Percentiles rank a stretch among this genome's conserved stretches.
Conservation (phyloP, 2,329 filamentous ascomycete genomes). For the Thielaviopsis euricoi region DNA sequence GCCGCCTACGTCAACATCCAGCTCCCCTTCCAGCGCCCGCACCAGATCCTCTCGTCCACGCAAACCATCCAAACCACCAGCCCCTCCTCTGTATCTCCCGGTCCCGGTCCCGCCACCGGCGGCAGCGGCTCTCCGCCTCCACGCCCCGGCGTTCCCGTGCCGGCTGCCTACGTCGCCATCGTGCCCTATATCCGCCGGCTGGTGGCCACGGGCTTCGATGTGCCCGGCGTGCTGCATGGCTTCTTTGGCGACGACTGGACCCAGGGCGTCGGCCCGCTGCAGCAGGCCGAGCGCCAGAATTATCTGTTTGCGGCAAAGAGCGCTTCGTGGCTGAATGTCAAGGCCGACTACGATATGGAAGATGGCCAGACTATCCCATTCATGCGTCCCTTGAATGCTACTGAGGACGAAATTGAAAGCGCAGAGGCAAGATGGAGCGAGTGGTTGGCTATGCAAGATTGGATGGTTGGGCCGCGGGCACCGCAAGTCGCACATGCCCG, state of each 20-base stretch:
- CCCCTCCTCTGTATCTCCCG: constrained; percentile 18
- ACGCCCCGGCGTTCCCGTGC: constrained; percentile 5
- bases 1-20: constrained; percentile 85
- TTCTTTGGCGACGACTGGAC: constrained; percentile 95
- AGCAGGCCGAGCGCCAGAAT: constrained; percentile 81
- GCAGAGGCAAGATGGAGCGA: constrained; percentile 83
- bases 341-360: constrained; percentile 76
- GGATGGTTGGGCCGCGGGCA: constrained; percentile 82
- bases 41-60: constrained; percentile 16
- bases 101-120: too few relatives aligned
- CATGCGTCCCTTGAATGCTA: constrained; percentile 63
- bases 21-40: constrained; percentile 61
- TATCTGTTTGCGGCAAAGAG: constrained; percentile 93
- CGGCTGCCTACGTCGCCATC: constrained; percentile 39
- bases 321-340: constrained; percentile 75
- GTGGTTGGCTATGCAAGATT: constrained; percentile 94
- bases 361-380: constrained; percentile 77
- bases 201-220: constrained; percentile 82
- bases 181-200: constrained; percentile 82
- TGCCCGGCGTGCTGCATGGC: constrained; percentile 69
- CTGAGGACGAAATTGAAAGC: constrained; percentile 62
- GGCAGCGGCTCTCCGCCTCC: constrained; percentile 12
- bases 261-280: constrained; percentile 61
- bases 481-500: constrained; percentile 21
- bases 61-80: constrained; percentile 16